Conservation (phyloP, 2,329 filamentous ascomycete genomes). For the Aspergillus pseudoglaucus region DNA sequence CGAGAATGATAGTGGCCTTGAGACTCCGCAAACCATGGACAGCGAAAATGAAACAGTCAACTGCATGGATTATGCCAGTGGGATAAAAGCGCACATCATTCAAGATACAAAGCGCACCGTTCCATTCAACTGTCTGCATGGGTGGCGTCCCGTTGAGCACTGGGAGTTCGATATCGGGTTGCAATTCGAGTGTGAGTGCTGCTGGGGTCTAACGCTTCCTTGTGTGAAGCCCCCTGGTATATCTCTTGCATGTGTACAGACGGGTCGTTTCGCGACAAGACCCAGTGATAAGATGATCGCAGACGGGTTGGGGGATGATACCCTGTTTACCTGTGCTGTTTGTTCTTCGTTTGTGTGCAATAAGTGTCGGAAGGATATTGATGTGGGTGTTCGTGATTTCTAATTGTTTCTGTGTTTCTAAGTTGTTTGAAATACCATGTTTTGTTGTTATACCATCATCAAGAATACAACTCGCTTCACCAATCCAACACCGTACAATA, state of each 20-base stretch:
- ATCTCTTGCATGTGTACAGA: too few relatives aligned
- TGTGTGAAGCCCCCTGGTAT: neutral
- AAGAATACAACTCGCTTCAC: neutral
- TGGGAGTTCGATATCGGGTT: neutral
- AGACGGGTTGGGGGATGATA: neutral
- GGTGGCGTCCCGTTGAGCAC: constrained; percentile 4
- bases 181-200: constrained; percentile 7
- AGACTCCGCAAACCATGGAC: too few relatives aligned
- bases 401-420: neutral
- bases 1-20: neutral
- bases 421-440: neutral
- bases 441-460: neutral
- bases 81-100: too few relatives aligned
- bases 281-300: neutral
- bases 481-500: neutral
- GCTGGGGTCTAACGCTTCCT: constrained; percentile 5
- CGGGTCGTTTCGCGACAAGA: neutral
- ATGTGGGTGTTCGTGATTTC: too few relatives aligned
- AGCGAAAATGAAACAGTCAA: too few relatives aligned
- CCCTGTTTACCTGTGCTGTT: neutral
- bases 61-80: too few relatives aligned
- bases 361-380: neutral
- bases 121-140: constrained; percentile 1
- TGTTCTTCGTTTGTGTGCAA: neutral
- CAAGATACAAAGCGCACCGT: neutral